A percentile compares a stretch with the other conserved stretches of the same genome.
phyloP scores from a whole-genome alignment of 441 rosid species.

The Croton laevigatus region DNA sequence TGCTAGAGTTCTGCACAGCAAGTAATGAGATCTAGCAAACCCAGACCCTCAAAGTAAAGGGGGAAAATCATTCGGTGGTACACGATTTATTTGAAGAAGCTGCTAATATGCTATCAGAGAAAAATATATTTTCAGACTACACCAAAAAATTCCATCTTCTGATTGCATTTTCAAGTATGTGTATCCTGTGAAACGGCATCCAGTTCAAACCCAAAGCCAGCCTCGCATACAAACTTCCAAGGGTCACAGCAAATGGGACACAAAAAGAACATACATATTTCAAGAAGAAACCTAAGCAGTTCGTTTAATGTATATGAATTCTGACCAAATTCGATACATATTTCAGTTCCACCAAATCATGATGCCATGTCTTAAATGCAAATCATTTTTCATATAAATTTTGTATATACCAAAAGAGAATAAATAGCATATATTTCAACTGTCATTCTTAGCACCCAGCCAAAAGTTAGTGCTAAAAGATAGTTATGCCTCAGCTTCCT shows the following conservation, averaged over 20 bases:
- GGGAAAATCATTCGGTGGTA: background rate
- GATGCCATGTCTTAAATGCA: background rate
- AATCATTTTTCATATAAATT: background rate
- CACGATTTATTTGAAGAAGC: background rate
- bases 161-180: background rate
- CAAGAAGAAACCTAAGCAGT: background rate
- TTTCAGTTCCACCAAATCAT: background rate
- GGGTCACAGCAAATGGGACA: background rate
- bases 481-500: background rate
- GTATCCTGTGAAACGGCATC: background rate
- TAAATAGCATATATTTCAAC: background rate
- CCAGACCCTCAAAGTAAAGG: background rate
- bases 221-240: background rate
- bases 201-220: background rate
- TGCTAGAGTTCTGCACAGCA: background rate
- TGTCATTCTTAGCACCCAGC: background rate
- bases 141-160: background rate
- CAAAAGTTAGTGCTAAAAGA: slow-evolving; percentile 3
- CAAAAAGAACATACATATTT: background rate
- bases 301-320: background rate
- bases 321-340: background rate
- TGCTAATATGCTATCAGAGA: background rate
- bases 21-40: background rate
- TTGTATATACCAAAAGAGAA: background rate
- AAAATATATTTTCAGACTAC: slow-evolving; percentile 9